Base-by-base conservation (phyloP, 1,284 basidiomycete species). In the Sanghuangporus weigelae region DNA sequence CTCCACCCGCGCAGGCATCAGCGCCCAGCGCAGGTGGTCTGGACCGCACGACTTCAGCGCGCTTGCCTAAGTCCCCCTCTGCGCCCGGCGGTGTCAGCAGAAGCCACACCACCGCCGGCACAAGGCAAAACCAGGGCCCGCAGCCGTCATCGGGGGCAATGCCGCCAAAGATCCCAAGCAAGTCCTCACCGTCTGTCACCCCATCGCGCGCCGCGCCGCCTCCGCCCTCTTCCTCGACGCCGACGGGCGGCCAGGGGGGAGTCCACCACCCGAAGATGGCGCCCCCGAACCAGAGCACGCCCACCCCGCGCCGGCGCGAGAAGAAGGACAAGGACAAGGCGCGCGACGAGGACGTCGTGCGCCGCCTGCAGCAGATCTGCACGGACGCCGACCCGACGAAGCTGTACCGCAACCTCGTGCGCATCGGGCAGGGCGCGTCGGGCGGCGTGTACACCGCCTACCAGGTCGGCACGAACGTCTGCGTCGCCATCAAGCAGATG, bases 401-500 rank as follows among this genome's bases (percentile, higher is more conserved):
- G 75, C 79, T 98, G 46, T 99, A 99, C 75, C 82, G 95, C 62
- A 96, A 86, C 73, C 81, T 99, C 57, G 86, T 93, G 74, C 98
- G 99, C 85, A 98, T 99, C 72, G 96, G 96, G 51, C 96, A 98
- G 74, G 96, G 96, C 68, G 96, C 97, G 3, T 97, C 95, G 16
- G 97, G 97, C 56, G 96, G 96, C 65, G 96, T 99, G 1, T 99
- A 97, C 77, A 98, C 96, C 5, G 96, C 96, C 14, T 97, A 98
- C 72, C 95, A 98, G 77, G 90, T 96, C 64, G 95, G 95, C 53
- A 93, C 92, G 35, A 96, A 96, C 74, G 72, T 93, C 53, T 92
- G 89, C 4, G 97, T 99, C 36, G 97, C 97, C 36, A 99, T 99
- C 84, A 99, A 99, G 78, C 96, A 99, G 78, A 99, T 99, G 97